These are phyloP conservation scores for Hordeum pubiflorum DNA, from an alignment of 202 grass and related monocot species.

Conservation along the genomic window DNA sequence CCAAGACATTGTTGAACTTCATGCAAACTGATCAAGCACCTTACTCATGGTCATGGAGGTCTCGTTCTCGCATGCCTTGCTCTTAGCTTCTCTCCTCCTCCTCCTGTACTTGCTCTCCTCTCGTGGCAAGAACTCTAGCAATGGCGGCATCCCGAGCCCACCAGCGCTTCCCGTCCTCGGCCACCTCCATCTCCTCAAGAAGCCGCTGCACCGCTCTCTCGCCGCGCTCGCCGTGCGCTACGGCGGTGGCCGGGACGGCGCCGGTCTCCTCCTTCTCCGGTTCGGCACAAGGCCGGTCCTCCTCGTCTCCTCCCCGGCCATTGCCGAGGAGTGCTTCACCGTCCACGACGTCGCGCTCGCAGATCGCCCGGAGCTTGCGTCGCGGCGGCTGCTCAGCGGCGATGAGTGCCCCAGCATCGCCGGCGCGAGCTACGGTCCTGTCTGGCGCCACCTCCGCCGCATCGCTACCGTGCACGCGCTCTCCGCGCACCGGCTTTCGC, in stretches of 20 bases:
- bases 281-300: slow-evolving; percentile 37
- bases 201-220: slow-evolving; percentile 46
- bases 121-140: background rate
- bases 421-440: slow-evolving; percentile 25
- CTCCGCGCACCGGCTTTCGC: slow-evolving; percentile 18
- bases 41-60: background rate
- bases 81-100: slow-evolving; percentile 27
- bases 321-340: slow-evolving; percentile 62
- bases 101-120: background rate
- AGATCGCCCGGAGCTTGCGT: slow-evolving; percentile 31
- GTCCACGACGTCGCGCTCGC: slow-evolving; percentile 49
- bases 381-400: slow-evolving; percentile 18
- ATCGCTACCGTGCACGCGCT: slow-evolving; percentile 38
- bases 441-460: slow-evolving; percentile 51
- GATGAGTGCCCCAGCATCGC: slow-evolving; percentile 17
- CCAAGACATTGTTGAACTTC: background rate
- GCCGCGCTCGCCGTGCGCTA: slow-evolving; percentile 22
- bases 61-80: background rate
- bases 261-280: slow-evolving; percentile 38
- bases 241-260: background rate
- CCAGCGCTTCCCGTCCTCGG: slow-evolving; percentile 37
- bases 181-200: slow-evolving; percentile 61
- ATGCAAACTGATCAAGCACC: background rate
- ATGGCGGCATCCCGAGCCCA: slow-evolving; percentile 31
- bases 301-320: slow-evolving; percentile 30